These are phyloP conservation scores for Aspergillus oerlinghausenensis DNA, from an alignment of 2,329 filamentous ascomycete species.

Conservation along the genomic window DNA sequence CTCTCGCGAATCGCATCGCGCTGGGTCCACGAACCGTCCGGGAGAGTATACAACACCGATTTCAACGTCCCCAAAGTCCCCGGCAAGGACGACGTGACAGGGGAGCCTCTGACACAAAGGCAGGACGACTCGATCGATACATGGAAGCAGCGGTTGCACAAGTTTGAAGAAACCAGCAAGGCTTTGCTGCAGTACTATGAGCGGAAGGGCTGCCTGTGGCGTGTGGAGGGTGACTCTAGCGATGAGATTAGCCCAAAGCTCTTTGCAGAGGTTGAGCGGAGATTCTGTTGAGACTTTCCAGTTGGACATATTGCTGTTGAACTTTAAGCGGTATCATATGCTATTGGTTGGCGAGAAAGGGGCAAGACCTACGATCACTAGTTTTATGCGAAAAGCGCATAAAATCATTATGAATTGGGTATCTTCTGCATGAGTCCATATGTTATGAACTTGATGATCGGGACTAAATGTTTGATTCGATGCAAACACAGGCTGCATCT, in stretches of 20 bases:
- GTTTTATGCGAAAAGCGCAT: too few relatives aligned
- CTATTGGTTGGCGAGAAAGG: slow-evolving; percentile 2
- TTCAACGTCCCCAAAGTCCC: slow-evolving; percentile 81
- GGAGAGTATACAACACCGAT: slow-evolving; percentile 88
- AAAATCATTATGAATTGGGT: background rate
- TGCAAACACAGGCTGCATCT: too few relatives aligned
- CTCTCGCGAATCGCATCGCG: slow-evolving; percentile 84
- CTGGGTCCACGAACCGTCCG: slow-evolving; percentile 89
- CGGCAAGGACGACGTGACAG: slow-evolving; percentile 85
- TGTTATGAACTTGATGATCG: background rate
- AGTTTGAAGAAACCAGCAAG: slow-evolving; percentile 82
- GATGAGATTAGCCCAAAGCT: slow-evolving; percentile 95
- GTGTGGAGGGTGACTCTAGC: slow-evolving; percentile 81
- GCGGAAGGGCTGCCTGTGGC: slow-evolving; percentile 75
- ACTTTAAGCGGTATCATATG: slow-evolving; percentile 17
- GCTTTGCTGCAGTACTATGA: slow-evolving; percentile 87
- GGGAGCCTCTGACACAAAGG: slow-evolving; percentile 76
- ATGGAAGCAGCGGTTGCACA: slow-evolving; percentile 72
- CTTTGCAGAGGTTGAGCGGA: slow-evolving; percentile 72
- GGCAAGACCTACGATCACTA: background rate
- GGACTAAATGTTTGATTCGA: background rate
- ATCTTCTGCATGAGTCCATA: background rate
- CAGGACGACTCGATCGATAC: slow-evolving; percentile 82
- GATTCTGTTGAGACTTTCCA: slow-evolving; percentile 53
- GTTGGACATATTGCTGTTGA: slow-evolving; percentile 7